These are phyloP conservation scores for Smallanthus sonchifolius DNA, from an alignment of 129 eudicot species.

Conservation along the genomic window DNA sequence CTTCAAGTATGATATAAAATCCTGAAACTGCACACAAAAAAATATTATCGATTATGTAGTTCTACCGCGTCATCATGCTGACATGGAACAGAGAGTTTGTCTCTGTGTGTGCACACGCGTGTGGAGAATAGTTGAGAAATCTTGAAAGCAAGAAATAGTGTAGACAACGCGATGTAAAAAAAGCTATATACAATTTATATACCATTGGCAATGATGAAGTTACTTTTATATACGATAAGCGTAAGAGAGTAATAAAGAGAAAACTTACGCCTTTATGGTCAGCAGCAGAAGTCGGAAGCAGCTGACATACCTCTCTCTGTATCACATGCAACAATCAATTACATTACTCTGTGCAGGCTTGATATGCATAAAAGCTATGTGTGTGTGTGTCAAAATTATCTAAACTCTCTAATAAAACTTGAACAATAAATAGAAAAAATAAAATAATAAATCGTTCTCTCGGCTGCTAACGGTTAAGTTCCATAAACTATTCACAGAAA, in stretches of 20 bases:
- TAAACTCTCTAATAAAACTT: not conserved
- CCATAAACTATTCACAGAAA: not conserved
- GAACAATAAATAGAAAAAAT: too few species aligned
- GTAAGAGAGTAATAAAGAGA: not conserved
- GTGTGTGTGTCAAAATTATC: not conserved
- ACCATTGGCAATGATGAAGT: not conserved
- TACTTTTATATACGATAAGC: not conserved
- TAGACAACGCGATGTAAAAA: too few species aligned
- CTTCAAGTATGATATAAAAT: constrained; percentile 82
- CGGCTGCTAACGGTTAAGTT: not conserved
- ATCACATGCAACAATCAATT: constrained; percentile 24
- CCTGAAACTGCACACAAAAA: constrained; percentile 67
- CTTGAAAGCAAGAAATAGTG: too few species aligned
- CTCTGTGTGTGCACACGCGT: too few species aligned
- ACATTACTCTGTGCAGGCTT: not conserved
- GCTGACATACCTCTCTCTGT: constrained; percentile 91
- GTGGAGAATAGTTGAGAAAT: too few species aligned
- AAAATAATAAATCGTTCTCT: not conserved
- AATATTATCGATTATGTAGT: not conserved
- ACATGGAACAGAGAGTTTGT: not conserved
- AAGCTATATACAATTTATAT: too few species aligned
- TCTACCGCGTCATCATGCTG: not conserved
- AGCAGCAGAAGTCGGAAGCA: constrained; percentile 67
- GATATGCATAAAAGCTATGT: not conserved
- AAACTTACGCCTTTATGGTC: constrained; percentile 93